Conservation (phyloP, 2,329 filamentous ascomycete species). For the Blastomyces percursus region DNA sequence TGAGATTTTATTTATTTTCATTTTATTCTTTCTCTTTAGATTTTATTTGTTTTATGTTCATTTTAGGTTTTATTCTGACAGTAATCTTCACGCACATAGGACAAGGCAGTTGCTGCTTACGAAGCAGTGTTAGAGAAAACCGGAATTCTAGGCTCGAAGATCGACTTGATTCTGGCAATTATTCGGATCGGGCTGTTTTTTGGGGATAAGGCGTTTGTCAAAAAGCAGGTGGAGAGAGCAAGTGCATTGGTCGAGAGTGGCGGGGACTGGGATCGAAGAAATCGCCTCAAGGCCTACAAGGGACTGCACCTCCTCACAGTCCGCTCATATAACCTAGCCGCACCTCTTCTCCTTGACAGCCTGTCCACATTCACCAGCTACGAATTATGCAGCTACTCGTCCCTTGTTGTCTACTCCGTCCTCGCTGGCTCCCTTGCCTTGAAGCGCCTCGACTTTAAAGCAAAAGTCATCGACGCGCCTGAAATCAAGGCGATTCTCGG, state of each 20-base stretch:
- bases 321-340: slow-evolving; percentile 79
- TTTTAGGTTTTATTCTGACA: neutral
- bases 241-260: slow-evolving; percentile 84
- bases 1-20: slow-evolving; percentile 31
- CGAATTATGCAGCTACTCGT: slow-evolving; percentile 94
- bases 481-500: slow-evolving; percentile 97
- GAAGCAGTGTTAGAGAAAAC: slow-evolving; percentile 95
- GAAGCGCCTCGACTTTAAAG: slow-evolving; percentile 97
- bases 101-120: slow-evolving; percentile 85
- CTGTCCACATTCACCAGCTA: slow-evolving; percentile 97
- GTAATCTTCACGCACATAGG: slow-evolving; percentile 41
- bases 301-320: slow-evolving; percentile 86
- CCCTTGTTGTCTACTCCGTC: slow-evolving; percentile 88
- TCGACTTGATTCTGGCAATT: slow-evolving; percentile 91
- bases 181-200: slow-evolving; percentile 95
- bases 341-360: slow-evolving; percentile 88
- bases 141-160: slow-evolving; percentile 92
- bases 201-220: slow-evolving; percentile 80
- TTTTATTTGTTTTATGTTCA: neutral
- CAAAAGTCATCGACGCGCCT: slow-evolving; percentile 94
- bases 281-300: slow-evolving; percentile 97
- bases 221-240: slow-evolving; percentile 86
- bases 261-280: slow-evolving; percentile 96
- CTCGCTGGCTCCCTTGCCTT: slow-evolving; percentile 88
- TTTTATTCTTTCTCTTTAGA: neutral